Base-by-base conservation (phyloP, 2,329 filamentous ascomycete genomes). In the Fusarium setosum region DNA sequence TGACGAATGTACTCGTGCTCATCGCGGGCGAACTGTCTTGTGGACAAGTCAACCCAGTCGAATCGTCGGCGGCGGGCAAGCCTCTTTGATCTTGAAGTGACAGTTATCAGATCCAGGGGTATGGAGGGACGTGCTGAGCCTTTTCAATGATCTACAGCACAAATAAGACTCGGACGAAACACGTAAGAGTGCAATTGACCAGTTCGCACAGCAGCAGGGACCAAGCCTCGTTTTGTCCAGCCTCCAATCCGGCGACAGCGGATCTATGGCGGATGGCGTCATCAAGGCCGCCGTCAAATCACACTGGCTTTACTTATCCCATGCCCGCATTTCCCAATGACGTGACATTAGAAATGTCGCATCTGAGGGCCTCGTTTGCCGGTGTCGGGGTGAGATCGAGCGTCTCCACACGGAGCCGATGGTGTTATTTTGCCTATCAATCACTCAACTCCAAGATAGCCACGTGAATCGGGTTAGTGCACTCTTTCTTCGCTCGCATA, bases 391-490 rank as follows among this genome's bases (percentile, higher is more conserved):
- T 54, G 45, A 44, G 59, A 59, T 61, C 53, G 18, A 40, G 58
- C 23, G 49, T 56, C 63, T 50, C 68, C 69, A 67, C 68, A 59
- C 29, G 26, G n/a, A 21, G 17, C 45, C 68, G 69, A 71, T 71
- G 69, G 63, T 71, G 69, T 71, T 71, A 71, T 71, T 69, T 71
- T 48, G 68, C 53, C 64, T 59, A 60, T 69, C 61, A 56, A 71
- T 71, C 59, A 71, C 69, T 63, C 66, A 71, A 71, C 48, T n/a
- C 29, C 26, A 44, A 45, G 59, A 41, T 65, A 32, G 2, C 7
- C 23, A 40, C 24, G 26, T 32, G 44, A 21, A 47, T 44, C 37
- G 53, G 21, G 15, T 13, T 50, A 53, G 50, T 24, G 40, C 29
- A 51, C 5, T 17, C 44, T 34, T 48, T 18, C 12, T 12, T 5